These are phyloP conservation scores for Ulvella scutata DNA, from an alignment of 139 green algal species.

Conservation along the genomic window DNA sequence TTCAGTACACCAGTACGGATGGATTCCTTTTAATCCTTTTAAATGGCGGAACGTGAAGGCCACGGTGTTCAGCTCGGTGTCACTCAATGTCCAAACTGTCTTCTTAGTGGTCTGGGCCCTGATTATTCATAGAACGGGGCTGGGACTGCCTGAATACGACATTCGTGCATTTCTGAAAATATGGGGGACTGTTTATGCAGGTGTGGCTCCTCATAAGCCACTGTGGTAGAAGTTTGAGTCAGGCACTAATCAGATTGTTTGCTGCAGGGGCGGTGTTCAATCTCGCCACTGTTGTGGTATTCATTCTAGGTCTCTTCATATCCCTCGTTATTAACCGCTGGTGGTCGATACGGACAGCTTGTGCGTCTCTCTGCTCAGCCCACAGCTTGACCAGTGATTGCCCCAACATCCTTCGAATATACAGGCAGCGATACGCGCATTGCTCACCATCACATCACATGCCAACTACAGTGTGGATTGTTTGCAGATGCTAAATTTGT, in stretches of 20 bases:
- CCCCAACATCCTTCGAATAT: neutral
- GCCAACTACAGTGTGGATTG: neutral
- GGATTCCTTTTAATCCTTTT: slow-evolving; percentile 10
- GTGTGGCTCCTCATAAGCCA: neutral
- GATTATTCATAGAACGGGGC: slow-evolving; percentile 8
- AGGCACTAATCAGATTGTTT: too few relatives aligned
- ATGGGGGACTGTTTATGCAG: slow-evolving; percentile 9
- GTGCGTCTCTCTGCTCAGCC: neutral
- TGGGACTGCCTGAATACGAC: slow-evolving; percentile 4
- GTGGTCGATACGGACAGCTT: slow-evolving; percentile 4
- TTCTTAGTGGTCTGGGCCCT: neutral
- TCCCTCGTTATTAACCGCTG: slow-evolving; percentile 17
- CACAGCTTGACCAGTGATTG: neutral
- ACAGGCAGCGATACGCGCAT: neutral
- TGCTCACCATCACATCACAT: neutral
- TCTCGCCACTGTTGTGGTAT: slow-evolving; percentile 6
- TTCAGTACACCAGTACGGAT: slow-evolving; percentile 15
- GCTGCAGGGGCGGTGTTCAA: slow-evolving; percentile 15
- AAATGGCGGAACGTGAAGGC: slow-evolving; percentile 13
- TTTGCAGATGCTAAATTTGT: slow-evolving; percentile 4
- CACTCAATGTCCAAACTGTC: slow-evolving; percentile 15
- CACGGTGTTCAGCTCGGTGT: slow-evolving; percentile 14
- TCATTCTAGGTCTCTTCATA: slow-evolving; percentile 16
- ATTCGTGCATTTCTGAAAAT: slow-evolving; percentile 7
- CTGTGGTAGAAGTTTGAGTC: neutral